These are phyloP conservation scores for Apocynum venetum DNA, from an alignment of 257 asterid genomes.

Conservation along the genomic window DNA sequence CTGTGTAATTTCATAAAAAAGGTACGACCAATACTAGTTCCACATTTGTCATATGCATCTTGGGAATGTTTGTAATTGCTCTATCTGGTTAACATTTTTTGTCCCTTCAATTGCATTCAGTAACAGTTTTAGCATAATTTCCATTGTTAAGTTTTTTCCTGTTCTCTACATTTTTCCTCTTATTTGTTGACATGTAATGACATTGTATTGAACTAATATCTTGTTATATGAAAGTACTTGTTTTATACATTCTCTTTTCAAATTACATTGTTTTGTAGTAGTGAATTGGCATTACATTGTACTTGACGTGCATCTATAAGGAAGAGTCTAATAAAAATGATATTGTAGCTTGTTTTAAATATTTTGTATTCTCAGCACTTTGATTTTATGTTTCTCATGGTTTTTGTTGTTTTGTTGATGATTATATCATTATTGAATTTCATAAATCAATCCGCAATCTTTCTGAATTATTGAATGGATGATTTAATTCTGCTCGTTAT, in stretches of 20 bases:
- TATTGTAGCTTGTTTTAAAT: not conserved
- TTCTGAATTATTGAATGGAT: not conserved
- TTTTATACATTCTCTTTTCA: not conserved
- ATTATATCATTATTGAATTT: not conserved
- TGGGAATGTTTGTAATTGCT: too few relatives aligned
- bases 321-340: too few relatives aligned
- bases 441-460: not conserved
- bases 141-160: too few relatives aligned
- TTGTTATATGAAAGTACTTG: not conserved
- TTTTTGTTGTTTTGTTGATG: not conserved
- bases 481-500: not conserved
- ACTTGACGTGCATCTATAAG: not conserved
- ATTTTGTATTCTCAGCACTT: not conserved
- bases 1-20: too few relatives aligned
- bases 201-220: not conserved
- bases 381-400: not conserved
- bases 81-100: too few relatives aligned
- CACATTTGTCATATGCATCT: too few relatives aligned
- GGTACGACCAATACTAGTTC: too few relatives aligned
- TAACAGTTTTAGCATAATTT: too few relatives aligned
- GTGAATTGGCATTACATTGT: not conserved
- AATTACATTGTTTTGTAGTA: too few relatives aligned
- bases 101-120: too few relatives aligned
- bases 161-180: too few relatives aligned
- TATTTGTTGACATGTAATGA: too few relatives aligned